A percentile compares a stretch with the other conserved stretches of the same genome.
phyloP scores from a whole-genome alignment of 140 eudicot genomes.

The Anethum foeniculum region DNA sequence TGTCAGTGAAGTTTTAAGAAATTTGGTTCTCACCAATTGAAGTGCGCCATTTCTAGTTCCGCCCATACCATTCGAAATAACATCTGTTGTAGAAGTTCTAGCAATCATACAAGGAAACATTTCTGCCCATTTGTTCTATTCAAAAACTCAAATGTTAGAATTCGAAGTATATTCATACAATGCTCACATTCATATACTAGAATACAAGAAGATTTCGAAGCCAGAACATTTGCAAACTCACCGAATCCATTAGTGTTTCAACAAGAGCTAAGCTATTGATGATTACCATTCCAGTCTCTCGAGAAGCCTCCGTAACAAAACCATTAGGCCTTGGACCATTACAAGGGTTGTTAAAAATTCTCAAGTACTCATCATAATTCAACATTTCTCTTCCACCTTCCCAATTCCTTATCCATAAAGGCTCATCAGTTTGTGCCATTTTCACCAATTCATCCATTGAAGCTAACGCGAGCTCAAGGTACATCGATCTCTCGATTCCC shows the following conservation, averaged over 20 bases:
- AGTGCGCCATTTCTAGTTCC: slow-evolving; percentile 98
- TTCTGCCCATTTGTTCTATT: slow-evolving; percentile 89
- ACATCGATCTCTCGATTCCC: slow-evolving; percentile 71
- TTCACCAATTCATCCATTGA: slow-evolving; percentile 90
- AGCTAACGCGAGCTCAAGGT: slow-evolving; percentile 81
- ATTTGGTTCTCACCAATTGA: slow-evolving; percentile 55
- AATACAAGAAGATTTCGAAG: background rate
- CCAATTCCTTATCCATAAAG: slow-evolving; percentile 63
- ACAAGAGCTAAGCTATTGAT: slow-evolving; percentile 95
- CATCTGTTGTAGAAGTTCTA: slow-evolving; percentile 85
- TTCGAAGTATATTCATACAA: background rate
- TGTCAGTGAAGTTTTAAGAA: background rate
- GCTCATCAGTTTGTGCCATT: slow-evolving; percentile 82
- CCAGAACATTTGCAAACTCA: slow-evolving; percentile 12
- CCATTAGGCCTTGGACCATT: slow-evolving; percentile 80
- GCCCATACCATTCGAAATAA: slow-evolving; percentile 94
- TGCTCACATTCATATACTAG: background rate
- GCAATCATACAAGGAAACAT: slow-evolving; percentile 96
- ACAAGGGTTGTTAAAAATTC: slow-evolving; percentile 50
- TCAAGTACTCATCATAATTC: slow-evolving; percentile 62
- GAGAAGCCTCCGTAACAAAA: slow-evolving; percentile 68
- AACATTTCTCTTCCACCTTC: slow-evolving; percentile 74
- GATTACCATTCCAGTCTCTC: slow-evolving; percentile 96
- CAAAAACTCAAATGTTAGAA: slow-evolving; percentile 1
- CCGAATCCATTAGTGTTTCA: slow-evolving; percentile 93